phyloP scores from a whole-genome alignment of 768 basidiomycete genomes.

The Boletus fagicola region DNA sequence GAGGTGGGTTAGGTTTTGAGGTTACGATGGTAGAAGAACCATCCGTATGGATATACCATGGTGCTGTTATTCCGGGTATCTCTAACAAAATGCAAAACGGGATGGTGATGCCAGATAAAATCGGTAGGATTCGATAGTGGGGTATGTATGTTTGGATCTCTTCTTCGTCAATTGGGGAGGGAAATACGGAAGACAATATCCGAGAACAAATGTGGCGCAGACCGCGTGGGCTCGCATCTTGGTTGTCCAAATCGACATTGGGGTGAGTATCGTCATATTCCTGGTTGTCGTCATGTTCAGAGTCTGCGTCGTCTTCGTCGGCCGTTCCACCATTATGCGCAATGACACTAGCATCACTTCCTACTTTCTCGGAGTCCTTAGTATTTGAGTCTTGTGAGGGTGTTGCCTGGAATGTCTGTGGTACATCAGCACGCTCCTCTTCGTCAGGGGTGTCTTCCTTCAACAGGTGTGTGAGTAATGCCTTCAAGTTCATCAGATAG shows the following conservation, averaged over 20 bases:
- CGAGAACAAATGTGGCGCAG: constrained; percentile 3
- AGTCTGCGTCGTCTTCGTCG: constrained; percentile 1
- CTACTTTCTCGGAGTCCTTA: neutral
- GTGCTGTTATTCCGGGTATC: constrained; percentile 75
- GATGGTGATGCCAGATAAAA: constrained; percentile 64
- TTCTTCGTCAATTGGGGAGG: constrained; percentile 24
- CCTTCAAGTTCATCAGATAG: constrained; percentile 17
- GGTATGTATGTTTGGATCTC: constrained; percentile 42
- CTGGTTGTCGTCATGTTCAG: constrained; percentile 12
- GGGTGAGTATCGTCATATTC: constrained; percentile 3
- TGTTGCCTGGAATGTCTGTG: neutral
- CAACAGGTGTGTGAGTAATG: constrained; percentile 1
- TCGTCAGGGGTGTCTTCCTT: constrained; percentile 20
- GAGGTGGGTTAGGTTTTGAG: constrained; percentile 48
- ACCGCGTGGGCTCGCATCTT: neutral
- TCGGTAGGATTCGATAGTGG: constrained; percentile 61
- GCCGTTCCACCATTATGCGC: neutral
- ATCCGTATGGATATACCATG: constrained; percentile 66
- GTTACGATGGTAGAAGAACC: constrained; percentile 39
- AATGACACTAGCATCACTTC: neutral
- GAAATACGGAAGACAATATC: constrained; percentile 12
- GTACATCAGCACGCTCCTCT: constrained; percentile 1
- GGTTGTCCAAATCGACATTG: neutral
- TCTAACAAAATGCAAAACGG: constrained; percentile 81
- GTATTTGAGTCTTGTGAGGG: neutral